Conservation (phyloP, 345 rosid genomes). For the Brassica juncea region DNA sequence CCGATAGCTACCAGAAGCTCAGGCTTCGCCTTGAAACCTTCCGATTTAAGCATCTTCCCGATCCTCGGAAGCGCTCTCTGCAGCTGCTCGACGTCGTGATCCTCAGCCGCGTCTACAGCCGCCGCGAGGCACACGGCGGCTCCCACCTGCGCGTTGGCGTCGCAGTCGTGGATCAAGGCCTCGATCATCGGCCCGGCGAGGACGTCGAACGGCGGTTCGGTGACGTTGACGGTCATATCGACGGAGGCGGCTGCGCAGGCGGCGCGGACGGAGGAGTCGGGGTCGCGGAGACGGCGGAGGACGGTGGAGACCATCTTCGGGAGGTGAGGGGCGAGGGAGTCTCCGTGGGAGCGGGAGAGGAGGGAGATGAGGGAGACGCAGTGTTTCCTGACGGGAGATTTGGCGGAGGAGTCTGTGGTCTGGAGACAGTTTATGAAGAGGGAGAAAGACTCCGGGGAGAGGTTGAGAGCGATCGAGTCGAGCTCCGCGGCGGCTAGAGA, state of each 20-base stretch:
- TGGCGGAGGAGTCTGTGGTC: slow-evolving; percentile 70
- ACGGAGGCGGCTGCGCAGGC: slow-evolving; percentile 73
- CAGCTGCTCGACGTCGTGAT: slow-evolving; percentile 63
- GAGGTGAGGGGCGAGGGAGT: slow-evolving; percentile 69
- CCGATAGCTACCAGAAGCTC: slow-evolving; percentile 67
- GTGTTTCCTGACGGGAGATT: slow-evolving; percentile 77
- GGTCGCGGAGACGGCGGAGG: slow-evolving; percentile 76
- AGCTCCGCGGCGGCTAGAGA: slow-evolving; percentile 81
- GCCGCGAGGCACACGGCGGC: slow-evolving; percentile 84
- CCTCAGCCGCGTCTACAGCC: slow-evolving; percentile 65
- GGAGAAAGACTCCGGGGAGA: slow-evolving; percentile 60
- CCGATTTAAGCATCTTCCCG: slow-evolving; percentile 62
- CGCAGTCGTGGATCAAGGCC: slow-evolving; percentile 63
- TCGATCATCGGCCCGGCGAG: slow-evolving; percentile 70
- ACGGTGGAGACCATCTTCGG: slow-evolving; percentile 79
- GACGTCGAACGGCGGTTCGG: slow-evolving; percentile 55
- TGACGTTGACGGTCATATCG: slow-evolving; percentile 66
- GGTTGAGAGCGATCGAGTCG: slow-evolving; percentile 68
- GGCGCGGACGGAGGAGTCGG: slow-evolving; percentile 80
- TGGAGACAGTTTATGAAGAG: slow-evolving; percentile 74
- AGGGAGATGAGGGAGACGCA: slow-evolving; percentile 72
- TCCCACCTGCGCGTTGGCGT: slow-evolving; percentile 71
- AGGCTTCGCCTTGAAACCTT: slow-evolving; percentile 78
- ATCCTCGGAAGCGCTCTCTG: slow-evolving; percentile 66
- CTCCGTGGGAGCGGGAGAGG: slow-evolving; percentile 77